Conservation (phyloP, 202 grass and related monocot species). For the Digitaria exilis region DNA sequence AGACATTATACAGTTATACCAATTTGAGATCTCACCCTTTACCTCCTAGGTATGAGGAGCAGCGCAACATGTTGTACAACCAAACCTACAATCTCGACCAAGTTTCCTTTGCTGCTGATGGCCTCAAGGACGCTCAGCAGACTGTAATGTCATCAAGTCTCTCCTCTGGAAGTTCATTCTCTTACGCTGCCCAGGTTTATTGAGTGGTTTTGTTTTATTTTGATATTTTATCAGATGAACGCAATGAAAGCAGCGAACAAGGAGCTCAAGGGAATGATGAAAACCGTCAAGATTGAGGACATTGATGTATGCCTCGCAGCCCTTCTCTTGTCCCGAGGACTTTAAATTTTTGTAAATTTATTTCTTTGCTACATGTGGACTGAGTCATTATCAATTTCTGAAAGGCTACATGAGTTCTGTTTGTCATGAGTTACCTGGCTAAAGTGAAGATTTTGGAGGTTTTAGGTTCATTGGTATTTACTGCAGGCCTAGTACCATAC, state of each 20-base stretch:
- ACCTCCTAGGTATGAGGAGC: slow-evolving; percentile 73
- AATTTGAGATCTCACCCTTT: not conserved
- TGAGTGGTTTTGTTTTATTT: not conserved
- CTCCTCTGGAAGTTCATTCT: not conserved
- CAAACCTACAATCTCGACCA: slow-evolving; percentile 97
- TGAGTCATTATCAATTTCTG: not conserved
- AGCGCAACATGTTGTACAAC: slow-evolving; percentile 93
- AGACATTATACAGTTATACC: not conserved
- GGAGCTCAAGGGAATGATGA: slow-evolving; percentile 92
- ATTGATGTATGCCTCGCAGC: slow-evolving; percentile 64
- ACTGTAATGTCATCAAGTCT: slow-evolving; percentile 50
- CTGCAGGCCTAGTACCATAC: not conserved
- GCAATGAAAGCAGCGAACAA: slow-evolving; percentile 85
- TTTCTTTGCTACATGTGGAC: not conserved
- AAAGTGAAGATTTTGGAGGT: not conserved
- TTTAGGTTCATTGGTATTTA: not conserved
- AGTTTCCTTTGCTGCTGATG: slow-evolving; percentile 83
- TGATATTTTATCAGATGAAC: slow-evolving; percentile 58
- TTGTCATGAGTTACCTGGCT: not conserved
- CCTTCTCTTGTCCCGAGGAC: not conserved
- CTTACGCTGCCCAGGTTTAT: not conserved
- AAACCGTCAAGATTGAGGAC: slow-evolving; percentile 81
- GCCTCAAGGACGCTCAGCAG: slow-evolving; percentile 91
- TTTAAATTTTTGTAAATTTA: not conserved
- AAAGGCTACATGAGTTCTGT: not conserved